These are phyloP conservation scores for Zygotorulaspora florentina DNA, from an alignment of 805 yeast species.

Conservation along the genomic window DNA sequence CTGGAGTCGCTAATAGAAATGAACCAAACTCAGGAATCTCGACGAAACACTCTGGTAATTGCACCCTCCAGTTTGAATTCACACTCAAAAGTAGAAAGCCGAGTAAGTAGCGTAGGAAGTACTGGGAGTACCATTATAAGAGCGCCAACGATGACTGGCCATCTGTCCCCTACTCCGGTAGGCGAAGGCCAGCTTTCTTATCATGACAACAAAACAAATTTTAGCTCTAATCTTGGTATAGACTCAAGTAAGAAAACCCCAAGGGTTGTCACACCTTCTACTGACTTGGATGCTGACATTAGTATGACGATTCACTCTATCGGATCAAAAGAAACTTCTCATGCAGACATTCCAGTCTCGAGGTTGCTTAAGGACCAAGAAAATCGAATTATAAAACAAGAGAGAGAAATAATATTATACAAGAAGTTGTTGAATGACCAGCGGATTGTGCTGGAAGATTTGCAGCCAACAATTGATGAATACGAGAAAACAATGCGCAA, in stretches of 20 bases:
- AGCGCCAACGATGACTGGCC: conserved; percentile 8
- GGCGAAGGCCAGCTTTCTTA: conserved; percentile 3
- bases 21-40: conserved; percentile 10
- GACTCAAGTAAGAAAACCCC: background rate
- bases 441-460: conserved; percentile 29
- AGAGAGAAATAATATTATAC: conserved; percentile 23
- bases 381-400: conserved; percentile 18
- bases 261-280: background rate
- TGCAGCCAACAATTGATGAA: conserved; percentile 31
- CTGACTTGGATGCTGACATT: conserved; percentile 9
- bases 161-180: conserved; percentile 15
- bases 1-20: conserved; percentile 27
- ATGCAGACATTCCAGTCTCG: conserved; percentile 4
- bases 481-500: conserved; percentile 34
- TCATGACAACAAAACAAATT: background rate
- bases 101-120: conserved; percentile 18
- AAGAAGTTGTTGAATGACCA: conserved; percentile 32
- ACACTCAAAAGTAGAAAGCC: conserved; percentile 1
- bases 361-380: conserved; percentile 12
- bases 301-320: conserved; percentile 18
- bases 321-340: background rate
- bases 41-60: conserved; percentile 4
- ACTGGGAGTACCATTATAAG: conserved; percentile 14
- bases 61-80: conserved; percentile 1
- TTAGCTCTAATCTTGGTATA: background rate